phyloP scores from a whole-genome alignment of 129 eudicot species.

The Dittrichia graveolens region DNA sequence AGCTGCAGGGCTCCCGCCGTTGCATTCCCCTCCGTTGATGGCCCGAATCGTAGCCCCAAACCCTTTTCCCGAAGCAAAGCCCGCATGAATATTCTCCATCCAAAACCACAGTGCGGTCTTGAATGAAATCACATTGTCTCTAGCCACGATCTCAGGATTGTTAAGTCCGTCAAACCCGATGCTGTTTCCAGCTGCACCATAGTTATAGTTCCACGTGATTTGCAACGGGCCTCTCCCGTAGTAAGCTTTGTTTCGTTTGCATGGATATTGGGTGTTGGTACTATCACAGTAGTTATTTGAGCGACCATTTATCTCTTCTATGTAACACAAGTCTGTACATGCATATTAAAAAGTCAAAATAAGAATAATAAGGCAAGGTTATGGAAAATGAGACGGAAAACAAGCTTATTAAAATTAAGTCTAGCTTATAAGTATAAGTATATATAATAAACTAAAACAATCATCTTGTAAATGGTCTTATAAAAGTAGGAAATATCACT shows the following conservation, averaged over 20 bases:
- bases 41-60: constrained; percentile 33
- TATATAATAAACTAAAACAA: background rate
- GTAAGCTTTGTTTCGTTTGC: constrained; percentile 27
- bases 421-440: background rate
- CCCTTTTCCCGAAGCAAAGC: constrained; percentile 31
- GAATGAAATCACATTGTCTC: constrained; percentile 23
- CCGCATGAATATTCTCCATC: constrained; percentile 29
- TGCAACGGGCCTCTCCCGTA: constrained; percentile 34
- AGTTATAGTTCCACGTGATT: constrained; percentile 39
- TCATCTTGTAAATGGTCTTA: background rate
- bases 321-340: constrained; percentile 31
- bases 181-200: constrained; percentile 34
- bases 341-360: background rate
- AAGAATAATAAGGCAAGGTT: background rate
- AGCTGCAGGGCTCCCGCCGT: background rate
- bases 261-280: constrained; percentile 17
- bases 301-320: constrained; percentile 26
- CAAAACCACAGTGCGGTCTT: constrained; percentile 39
- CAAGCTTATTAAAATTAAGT: too few species aligned
- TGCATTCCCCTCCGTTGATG: constrained; percentile 31
- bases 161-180: constrained; percentile 34
- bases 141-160: constrained; percentile 34
- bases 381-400: too few species aligned
- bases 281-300: constrained; percentile 25
- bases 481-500: background rate